These are phyloP conservation scores for Blastocrithidia nonstop DNA, from an alignment of 208 protist species.

Conservation along the genomic window DNA sequence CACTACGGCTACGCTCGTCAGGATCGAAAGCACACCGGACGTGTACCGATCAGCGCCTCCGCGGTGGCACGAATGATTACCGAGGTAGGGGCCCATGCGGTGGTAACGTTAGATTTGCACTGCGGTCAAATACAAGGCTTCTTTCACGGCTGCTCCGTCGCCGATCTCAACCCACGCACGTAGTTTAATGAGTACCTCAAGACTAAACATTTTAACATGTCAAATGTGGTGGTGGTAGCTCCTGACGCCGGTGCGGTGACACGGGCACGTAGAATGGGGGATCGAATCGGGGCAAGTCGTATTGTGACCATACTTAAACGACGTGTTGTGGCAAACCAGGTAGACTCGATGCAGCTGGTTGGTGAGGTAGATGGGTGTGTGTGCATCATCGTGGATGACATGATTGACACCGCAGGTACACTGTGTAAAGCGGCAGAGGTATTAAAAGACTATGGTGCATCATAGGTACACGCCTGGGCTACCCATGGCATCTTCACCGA, in stretches of 20 bases:
- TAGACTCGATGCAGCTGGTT: slow-evolving; percentile 89
- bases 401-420: slow-evolving; percentile 94
- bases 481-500: slow-evolving; percentile 92
- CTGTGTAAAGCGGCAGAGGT: slow-evolving; percentile 90
- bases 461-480: slow-evolving; percentile 84
- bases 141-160: slow-evolving; percentile 88
- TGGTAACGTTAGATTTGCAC: slow-evolving; percentile 92
- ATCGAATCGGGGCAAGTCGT: slow-evolving; percentile 64
- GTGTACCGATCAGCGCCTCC: slow-evolving; percentile 92
- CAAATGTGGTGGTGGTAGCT: slow-evolving; percentile 85
- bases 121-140: slow-evolving; percentile 92
- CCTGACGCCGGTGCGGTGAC: slow-evolving; percentile 93
- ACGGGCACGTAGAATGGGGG: slow-evolving; percentile 73
- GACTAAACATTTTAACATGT: slow-evolving; percentile 48
- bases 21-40: slow-evolving; percentile 89
- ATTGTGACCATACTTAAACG: slow-evolving; percentile 92
- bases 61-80: slow-evolving; percentile 89
- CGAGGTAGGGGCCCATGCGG: slow-evolving; percentile 77
- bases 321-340: slow-evolving; percentile 85
- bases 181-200: slow-evolving; percentile 81
- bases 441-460: slow-evolving; percentile 88
- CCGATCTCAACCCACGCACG: slow-evolving; percentile 77
- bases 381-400: slow-evolving; percentile 95
- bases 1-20: slow-evolving; percentile 94
- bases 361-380: slow-evolving; percentile 90